Conservation (phyloP, 2,329 filamentous ascomycete species). For the Ophiostoma sp. region DNA sequence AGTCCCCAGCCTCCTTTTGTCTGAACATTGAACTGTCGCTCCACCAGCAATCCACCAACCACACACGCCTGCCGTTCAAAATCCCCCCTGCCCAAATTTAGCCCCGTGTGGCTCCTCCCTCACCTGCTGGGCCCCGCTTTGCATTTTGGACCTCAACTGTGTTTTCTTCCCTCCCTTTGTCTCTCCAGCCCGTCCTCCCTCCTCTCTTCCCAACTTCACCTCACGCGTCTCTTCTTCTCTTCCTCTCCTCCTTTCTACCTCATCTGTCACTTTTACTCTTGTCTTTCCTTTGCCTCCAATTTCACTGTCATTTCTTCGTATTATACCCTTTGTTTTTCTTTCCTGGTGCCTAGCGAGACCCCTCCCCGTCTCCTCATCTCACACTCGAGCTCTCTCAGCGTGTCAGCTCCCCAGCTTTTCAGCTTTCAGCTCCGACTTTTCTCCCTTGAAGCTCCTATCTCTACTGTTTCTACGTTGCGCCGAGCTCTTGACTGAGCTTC, state of each 20-base stretch:
- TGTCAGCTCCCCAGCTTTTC: background rate
- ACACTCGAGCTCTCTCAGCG: background rate
- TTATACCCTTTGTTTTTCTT: constrained; percentile 16
- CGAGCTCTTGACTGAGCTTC: background rate
- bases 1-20: background rate
- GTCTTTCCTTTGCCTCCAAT: background rate
- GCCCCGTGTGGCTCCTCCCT: constrained; percentile 8
- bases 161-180: constrained; percentile 6
- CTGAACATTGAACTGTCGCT: background rate
- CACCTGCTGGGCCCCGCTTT: background rate
- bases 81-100: constrained; percentile 10
- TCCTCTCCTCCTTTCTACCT: background rate
- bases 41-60: background rate
- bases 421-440: background rate
- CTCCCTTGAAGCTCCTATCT: background rate
- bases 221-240: background rate
- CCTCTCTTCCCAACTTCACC: background rate
- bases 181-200: background rate
- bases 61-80: constrained; percentile 6
- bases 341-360: background rate
- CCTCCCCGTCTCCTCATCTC: background rate
- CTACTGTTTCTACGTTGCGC: background rate
- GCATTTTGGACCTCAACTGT: constrained; percentile 12
- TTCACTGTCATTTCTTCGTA: background rate
- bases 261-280: background rate